phyloP scores from a whole-genome alignment of 2,329 filamentous ascomycete genomes.

The Paramyrothecium sp. region DNA sequence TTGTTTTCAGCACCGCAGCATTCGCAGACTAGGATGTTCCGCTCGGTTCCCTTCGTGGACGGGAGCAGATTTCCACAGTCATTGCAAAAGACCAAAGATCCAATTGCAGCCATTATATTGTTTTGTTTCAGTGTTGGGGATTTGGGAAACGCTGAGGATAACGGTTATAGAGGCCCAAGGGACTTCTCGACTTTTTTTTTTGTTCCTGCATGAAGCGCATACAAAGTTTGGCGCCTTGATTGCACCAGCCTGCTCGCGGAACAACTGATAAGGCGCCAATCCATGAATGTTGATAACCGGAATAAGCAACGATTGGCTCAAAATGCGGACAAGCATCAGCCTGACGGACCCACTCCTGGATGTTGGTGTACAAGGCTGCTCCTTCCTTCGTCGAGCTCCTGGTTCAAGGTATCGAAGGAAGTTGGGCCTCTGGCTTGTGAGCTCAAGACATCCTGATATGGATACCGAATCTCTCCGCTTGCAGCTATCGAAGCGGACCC shows the following conservation, averaged over 20 bases:
- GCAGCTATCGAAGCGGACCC: background rate
- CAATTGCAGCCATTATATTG: constrained; percentile 76
- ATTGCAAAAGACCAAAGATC: constrained; percentile 87
- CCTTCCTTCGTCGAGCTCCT: background rate
- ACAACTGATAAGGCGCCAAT: constrained; percentile 25
- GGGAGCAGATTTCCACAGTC: constrained; percentile 91
- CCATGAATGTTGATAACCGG: constrained; percentile 17
- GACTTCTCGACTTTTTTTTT: background rate
- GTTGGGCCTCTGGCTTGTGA: background rate
- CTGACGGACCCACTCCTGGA: background rate
- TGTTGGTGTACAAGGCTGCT: background rate
- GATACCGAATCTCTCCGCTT: background rate
- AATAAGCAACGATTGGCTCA: constrained; percentile 19
- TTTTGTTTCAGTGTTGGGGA: constrained; percentile 6
- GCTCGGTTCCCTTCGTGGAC: constrained; percentile 71
- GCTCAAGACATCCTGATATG: background rate
- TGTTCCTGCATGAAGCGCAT: background rate
- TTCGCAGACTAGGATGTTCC: constrained; percentile 77
- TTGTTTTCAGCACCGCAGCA: constrained; percentile 83
- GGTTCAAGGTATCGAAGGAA: background rate
- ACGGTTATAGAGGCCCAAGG: no score
- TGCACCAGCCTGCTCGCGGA: constrained; percentile 17
- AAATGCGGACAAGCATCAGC: background rate
- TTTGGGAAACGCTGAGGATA: background rate
- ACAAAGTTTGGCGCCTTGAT: background rate